These are phyloP conservation scores for Mesembryanthemum crystallinum DNA, from an alignment of 148 eudicot genomes.

Conservation along the genomic window DNA sequence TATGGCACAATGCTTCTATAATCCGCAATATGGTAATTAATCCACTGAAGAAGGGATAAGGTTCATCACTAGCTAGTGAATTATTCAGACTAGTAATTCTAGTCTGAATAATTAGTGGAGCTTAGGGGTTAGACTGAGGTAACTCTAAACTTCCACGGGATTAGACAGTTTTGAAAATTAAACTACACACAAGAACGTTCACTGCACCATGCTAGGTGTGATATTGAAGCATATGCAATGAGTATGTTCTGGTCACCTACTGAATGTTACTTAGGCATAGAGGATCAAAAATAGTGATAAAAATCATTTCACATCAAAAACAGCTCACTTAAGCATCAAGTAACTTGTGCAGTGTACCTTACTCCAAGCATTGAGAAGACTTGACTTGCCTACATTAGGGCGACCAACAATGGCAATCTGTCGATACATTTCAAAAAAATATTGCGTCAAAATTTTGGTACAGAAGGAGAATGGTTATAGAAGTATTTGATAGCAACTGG, in stretches of 20 bases:
- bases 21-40: not conserved
- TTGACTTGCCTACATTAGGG: conserved; percentile 97
- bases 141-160: not conserved
- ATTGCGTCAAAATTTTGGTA: not conserved
- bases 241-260: not conserved
- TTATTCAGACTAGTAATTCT: not conserved
- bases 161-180: not conserved
- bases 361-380: conserved; percentile 98
- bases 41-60: not conserved
- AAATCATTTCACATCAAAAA: not conserved
- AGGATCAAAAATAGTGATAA: conserved; percentile 5
- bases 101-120: too few relatives aligned
- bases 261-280: not conserved
- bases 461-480: not conserved
- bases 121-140: too few relatives aligned
- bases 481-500: not conserved
- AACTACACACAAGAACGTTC: not conserved
- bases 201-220: not conserved
- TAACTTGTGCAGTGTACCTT: conserved; percentile 52
- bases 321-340: conserved; percentile 11
- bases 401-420: conserved; percentile 98
- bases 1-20: not conserved
- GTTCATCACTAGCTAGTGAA: not conserved
- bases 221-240: conserved; percentile 2
- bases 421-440: conserved; percentile 15